Percentiles rank a stretch among this genome's conserved stretches.
phyloP scores from a whole-genome alignment of 2,329 filamentous ascomycete genomes.

The Aspergillus tanneri region DNA sequence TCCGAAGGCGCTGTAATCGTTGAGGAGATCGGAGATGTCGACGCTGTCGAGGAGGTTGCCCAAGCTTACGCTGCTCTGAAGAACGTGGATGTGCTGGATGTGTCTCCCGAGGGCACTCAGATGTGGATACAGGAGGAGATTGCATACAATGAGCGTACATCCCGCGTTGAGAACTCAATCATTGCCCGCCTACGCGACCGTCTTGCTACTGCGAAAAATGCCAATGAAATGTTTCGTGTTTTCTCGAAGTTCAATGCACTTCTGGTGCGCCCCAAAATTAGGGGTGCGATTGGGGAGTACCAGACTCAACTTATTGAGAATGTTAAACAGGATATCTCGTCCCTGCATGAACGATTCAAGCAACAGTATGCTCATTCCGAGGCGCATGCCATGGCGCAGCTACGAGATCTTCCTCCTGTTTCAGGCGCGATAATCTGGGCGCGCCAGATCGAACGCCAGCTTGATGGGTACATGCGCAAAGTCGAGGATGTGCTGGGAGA shows the following conservation, averaged over 20 bases:
- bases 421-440: constrained; percentile 98
- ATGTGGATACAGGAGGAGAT: constrained; percentile 93
- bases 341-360: constrained; percentile 94
- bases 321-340: constrained; percentile 92
- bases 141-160: constrained; percentile 95
- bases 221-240: constrained; percentile 99
- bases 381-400: constrained; percentile 94
- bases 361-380: constrained; percentile 98
- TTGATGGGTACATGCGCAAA: constrained; percentile 96
- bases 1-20: constrained; percentile 68
- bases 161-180: constrained; percentile 97
- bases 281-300: constrained; percentile 95
- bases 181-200: constrained; percentile 91
- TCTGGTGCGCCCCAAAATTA: constrained; percentile 97
- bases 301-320: constrained; percentile 97
- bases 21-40: constrained; percentile 94
- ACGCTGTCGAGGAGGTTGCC: constrained; percentile 92
- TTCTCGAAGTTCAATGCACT: constrained; percentile 99
- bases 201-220: constrained; percentile 90
- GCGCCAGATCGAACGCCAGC: constrained; percentile 91
- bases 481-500: constrained; percentile 96
- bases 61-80: constrained; percentile 92
- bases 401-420: constrained; percentile 91
- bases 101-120: constrained; percentile 83
- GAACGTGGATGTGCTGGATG: constrained; percentile 92